These are phyloP conservation scores for Ogataea naganishii DNA, from an alignment of 805 yeast genomes.

Conservation along the genomic window DNA sequence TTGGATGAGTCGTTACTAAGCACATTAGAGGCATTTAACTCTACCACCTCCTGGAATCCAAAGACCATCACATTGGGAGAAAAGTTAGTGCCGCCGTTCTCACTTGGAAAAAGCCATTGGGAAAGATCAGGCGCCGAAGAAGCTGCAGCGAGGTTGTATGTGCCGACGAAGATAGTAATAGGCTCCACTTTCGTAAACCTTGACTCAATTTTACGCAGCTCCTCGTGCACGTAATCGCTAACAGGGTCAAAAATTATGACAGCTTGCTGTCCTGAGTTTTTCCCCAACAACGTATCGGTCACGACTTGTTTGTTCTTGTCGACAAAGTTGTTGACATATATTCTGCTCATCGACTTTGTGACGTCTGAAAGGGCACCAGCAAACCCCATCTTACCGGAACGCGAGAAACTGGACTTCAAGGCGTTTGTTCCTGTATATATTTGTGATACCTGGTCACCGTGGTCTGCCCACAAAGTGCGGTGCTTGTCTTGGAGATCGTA, in stretches of 20 bases:
- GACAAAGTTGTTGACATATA: conserved; percentile 92
- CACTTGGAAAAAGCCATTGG: conserved; percentile 75
- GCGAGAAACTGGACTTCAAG: conserved; percentile 83
- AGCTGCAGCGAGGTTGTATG: conserved; percentile 82
- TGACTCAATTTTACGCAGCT: conserved; percentile 38
- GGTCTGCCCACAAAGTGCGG: conserved; percentile 93
- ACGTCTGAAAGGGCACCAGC: conserved; percentile 98
- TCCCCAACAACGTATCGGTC: conserved; percentile 80
- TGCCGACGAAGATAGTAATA: conserved; percentile 68
- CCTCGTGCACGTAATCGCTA: conserved; percentile 69
- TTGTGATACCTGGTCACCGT: conserved; percentile 93
- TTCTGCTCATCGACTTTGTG: conserved; percentile 88
- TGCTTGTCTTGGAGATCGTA: conserved; percentile 64
- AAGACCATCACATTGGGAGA: conserved; percentile 78
- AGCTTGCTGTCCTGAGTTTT: conserved; percentile 58
- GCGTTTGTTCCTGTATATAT: conserved; percentile 98
- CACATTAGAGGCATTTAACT: conserved; percentile 85
- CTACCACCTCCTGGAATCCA: conserved; percentile 92
- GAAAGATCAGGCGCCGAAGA: conserved; percentile 48
- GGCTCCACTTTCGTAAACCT: conserved; percentile 54
- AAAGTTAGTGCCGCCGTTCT: conserved; percentile 35
- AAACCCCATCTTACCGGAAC: conserved; percentile 92
- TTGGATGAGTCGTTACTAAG: conserved; percentile 77
- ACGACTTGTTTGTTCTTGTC: conserved; percentile 88
- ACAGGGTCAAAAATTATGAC: conserved; percentile 84